A percentile compares a stretch with the other conserved stretches of the same genome.
Conservation (phyloP, 208 protist species). For the Acanthamoeba castellanii region DNA sequence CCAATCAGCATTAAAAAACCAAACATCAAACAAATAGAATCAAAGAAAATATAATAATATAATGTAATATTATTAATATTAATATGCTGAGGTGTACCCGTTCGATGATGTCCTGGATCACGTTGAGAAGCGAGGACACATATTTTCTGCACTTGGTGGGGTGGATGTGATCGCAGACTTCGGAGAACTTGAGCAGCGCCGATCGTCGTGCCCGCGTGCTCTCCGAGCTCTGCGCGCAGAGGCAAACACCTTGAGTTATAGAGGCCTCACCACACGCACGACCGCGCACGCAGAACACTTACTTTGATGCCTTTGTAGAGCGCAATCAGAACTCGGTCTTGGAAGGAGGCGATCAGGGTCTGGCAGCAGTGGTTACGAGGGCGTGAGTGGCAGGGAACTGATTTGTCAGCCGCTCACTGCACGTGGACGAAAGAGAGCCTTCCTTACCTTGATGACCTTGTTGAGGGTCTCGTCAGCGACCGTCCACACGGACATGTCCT, state of each 20-base stretch:
- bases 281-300: background rate
- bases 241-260: background rate
- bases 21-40: background rate
- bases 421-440: background rate
- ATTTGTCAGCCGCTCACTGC: background rate
- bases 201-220: constrained; percentile 12
- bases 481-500: constrained; percentile 66
- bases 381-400: background rate
- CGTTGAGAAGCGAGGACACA: constrained; percentile 24
- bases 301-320: constrained; percentile 65
- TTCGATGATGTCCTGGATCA: constrained; percentile 65
- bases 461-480: constrained; percentile 55
- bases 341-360: constrained; percentile 29
- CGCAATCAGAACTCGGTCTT: constrained; percentile 40
- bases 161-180: constrained; percentile 57
- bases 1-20: background rate
- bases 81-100: background rate
- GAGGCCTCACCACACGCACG: background rate
- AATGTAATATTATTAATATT: background rate
- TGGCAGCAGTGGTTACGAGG: background rate
- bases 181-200: constrained; percentile 66
- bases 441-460: constrained; percentile 26
- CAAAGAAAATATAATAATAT: background rate
- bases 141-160: constrained; percentile 63
- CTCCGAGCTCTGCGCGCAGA: background rate